These are phyloP conservation scores for Tulasnella calospora DNA, from an alignment of 768 basidiomycete species.

Conservation along the genomic window DNA sequence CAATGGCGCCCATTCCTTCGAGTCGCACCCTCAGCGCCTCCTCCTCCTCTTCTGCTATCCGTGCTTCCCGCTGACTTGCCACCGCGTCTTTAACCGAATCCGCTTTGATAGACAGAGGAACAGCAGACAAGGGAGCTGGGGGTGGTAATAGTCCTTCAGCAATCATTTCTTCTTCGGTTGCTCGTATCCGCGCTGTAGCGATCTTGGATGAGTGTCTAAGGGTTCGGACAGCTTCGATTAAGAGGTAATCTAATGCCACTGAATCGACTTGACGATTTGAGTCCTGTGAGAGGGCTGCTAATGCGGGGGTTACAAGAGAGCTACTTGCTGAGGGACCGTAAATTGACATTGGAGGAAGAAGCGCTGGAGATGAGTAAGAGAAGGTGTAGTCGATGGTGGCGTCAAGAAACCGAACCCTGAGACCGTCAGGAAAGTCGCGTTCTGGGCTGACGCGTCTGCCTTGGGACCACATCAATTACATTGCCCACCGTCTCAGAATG, in stretches of 20 bases:
- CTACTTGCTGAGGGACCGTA: slow-evolving; percentile 29
- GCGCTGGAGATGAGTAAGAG: neutral
- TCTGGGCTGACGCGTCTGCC: slow-evolving; percentile 26
- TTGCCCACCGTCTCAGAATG: slow-evolving; percentile 3
- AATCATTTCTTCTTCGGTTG: slow-evolving; percentile 71
- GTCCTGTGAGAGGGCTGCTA: slow-evolving; percentile 30
- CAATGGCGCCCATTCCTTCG: slow-evolving; percentile 79
- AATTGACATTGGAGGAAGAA: slow-evolving; percentile 10
- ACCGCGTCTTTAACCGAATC: slow-evolving; percentile 39
- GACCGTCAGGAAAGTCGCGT: neutral
- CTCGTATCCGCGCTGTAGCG: slow-evolving; percentile 60
- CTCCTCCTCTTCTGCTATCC: slow-evolving; percentile 58
- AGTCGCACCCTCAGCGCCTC: slow-evolving; percentile 63
- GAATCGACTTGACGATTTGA: slow-evolving; percentile 28
- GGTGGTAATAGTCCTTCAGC: slow-evolving; percentile 65
- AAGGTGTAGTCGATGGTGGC: neutral
- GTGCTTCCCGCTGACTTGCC: slow-evolving; percentile 33
- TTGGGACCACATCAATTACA: neutral
- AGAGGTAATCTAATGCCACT: slow-evolving; percentile 60
- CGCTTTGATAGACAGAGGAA: slow-evolving; percentile 35
- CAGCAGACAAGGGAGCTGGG: slow-evolving; percentile 39
- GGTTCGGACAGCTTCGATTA: slow-evolving; percentile 73
- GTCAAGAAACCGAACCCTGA: slow-evolving; percentile 4
- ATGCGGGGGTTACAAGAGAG: slow-evolving; percentile 28
- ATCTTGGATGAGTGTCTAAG: slow-evolving; percentile 69